These are phyloP conservation scores for Osmanthus fragrans DNA, from an alignment of 257 asterid species.

Conservation along the genomic window DNA sequence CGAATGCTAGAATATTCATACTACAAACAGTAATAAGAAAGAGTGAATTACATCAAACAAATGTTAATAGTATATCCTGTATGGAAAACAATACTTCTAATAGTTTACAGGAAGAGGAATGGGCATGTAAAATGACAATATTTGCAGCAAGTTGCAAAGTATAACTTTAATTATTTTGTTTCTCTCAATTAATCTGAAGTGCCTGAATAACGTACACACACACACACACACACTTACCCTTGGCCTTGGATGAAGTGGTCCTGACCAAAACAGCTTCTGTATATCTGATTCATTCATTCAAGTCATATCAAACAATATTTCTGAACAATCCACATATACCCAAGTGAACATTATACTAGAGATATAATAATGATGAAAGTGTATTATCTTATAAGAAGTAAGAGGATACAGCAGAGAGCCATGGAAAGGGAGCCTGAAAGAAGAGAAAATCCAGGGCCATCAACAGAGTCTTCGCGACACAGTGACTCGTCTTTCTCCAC, in stretches of 20 bases:
- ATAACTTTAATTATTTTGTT: neutral
- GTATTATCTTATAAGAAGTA: neutral
- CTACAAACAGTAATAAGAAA: neutral
- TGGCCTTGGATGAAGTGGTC: conserved; percentile 87
- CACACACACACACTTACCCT: conserved; percentile 50
- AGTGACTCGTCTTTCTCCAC: conserved; percentile 65
- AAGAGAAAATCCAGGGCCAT: conserved; percentile 69
- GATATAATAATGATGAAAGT: neutral
- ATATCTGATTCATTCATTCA: conserved; percentile 55
- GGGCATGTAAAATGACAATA: neutral
- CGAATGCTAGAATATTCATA: conserved; percentile 10
- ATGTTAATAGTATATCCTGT: neutral
- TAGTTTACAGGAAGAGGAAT: neutral
- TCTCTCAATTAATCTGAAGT: neutral
- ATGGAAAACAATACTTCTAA: neutral
- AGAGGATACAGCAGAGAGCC: conserved; percentile 97
- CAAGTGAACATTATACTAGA: neutral
- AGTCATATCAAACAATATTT: conserved; percentile 43
- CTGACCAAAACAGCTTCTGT: conserved; percentile 80
- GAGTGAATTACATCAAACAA: neutral
- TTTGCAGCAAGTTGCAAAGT: neutral
- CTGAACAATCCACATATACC: conserved; percentile 8
- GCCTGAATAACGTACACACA: neutral
- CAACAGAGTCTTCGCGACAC: conserved; percentile 56
- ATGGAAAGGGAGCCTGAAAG: conserved; percentile 91